Evolutionary conservation across 129 eudicot species (phyloP).

Genomic region (Chrysanthemum lavandulifolium): DNA sequence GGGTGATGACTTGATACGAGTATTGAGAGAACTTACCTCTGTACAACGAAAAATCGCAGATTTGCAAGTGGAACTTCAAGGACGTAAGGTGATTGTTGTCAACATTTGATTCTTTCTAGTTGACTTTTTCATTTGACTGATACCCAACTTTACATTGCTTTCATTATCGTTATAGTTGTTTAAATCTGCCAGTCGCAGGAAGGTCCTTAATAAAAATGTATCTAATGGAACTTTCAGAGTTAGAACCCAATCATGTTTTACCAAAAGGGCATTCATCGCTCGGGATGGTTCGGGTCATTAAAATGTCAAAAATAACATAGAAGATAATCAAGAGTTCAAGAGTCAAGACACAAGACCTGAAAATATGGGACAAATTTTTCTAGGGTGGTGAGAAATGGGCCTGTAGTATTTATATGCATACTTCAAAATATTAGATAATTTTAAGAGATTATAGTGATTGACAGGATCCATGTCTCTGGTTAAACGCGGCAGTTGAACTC

Average conservation of each 20-base stretch:
- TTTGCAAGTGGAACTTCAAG: slow-evolving; percentile 95
- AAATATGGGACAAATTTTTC: neutral
- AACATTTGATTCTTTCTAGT: slow-evolving; percentile 3
- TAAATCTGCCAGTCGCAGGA: neutral
- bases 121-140: neutral
- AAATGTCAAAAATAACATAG: neutral
- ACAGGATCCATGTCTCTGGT: neutral
- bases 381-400: neutral
- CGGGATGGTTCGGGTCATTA: neutral
- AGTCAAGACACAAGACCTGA: neutral
- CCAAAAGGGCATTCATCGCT: neutral
- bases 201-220: neutral
- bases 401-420: neutral
- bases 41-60: slow-evolving; percentile 93
- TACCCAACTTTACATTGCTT: neutral
- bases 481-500: neutral
- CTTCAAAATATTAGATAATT: neutral
- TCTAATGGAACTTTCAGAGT: slow-evolving; percentile 1
- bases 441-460: neutral
- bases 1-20: slow-evolving; percentile 82
- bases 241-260: neutral
- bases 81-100: slow-evolving; percentile 66
- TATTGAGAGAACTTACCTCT: slow-evolving; percentile 78
- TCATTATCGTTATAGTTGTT: neutral
- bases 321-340: neutral